Percentiles rank a stretch among this genome's conserved stretches.
phyloP scores from a whole-genome alignment of 768 basidiomycete species.

The Phlebiopsis gigantea region DNA sequence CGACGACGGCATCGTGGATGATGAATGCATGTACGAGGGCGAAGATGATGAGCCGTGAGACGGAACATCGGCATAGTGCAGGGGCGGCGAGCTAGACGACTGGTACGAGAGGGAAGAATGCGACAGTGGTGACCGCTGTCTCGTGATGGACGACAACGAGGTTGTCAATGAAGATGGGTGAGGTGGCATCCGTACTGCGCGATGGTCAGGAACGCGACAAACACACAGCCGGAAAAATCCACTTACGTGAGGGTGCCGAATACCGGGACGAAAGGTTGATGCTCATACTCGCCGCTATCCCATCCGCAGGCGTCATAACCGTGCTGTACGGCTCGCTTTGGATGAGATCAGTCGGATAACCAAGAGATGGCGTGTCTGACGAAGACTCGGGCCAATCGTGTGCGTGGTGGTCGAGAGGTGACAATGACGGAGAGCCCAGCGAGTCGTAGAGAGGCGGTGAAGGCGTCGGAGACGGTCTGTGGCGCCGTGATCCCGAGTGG shows the following conservation, averaged over 20 bases:
- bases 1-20: background rate
- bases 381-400: background rate
- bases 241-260: background rate
- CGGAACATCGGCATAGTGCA: background rate
- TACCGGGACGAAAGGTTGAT: background rate
- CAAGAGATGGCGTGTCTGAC: background rate
- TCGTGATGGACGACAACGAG: background rate
- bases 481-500: background rate
- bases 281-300: background rate
- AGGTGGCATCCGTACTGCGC: conserved; percentile 1
- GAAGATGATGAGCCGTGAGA: background rate
- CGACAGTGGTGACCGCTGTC: background rate
- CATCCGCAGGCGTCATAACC: background rate
- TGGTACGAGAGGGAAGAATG: background rate
- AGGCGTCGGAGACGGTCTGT: conserved; percentile 7
- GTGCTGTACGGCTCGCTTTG: background rate
- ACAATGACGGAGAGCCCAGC: background rate
- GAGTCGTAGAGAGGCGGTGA: conserved; percentile 2
- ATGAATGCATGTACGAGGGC: background rate
- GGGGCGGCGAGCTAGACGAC: background rate
- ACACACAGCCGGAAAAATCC: background rate
- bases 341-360: background rate
- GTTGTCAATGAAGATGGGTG: background rate
- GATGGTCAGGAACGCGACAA: too few relatives aligned
- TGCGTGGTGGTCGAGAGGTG: background rate